Conservation (phyloP, 169 alveolate species). For the Theileria equi region DNA sequence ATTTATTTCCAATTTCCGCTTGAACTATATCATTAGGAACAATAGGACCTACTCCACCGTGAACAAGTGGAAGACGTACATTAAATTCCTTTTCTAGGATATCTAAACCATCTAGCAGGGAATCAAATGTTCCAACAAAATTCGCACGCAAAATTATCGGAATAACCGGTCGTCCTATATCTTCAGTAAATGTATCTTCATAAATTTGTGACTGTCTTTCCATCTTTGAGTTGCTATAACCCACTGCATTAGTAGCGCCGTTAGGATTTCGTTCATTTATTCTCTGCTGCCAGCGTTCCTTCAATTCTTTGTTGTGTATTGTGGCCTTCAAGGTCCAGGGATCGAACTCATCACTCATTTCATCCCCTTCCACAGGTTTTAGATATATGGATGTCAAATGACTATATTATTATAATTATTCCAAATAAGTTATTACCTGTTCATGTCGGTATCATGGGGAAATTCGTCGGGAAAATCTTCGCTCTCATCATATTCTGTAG, state of each 20-base stretch:
- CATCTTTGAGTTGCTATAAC: slow-evolving; percentile 1
- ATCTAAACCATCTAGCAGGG: slow-evolving; percentile 77
- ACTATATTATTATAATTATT: not conserved
- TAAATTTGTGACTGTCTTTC: not conserved
- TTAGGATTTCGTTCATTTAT: slow-evolving; percentile 43
- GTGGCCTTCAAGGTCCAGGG: slow-evolving; percentile 66
- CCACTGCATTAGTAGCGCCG: slow-evolving; percentile 46
- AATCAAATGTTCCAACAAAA: slow-evolving; percentile 77
- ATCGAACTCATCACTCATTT: too few species aligned
- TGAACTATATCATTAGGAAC: slow-evolving; percentile 81
- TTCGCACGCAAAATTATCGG: slow-evolving; percentile 74
- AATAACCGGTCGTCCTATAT: slow-evolving; percentile 61
- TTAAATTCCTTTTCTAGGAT: slow-evolving; percentile 54
- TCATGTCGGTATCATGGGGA: not conserved
- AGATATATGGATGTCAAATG: slow-evolving; percentile 10
- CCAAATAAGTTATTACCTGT: not conserved
- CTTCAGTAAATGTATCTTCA: slow-evolving; percentile 42
- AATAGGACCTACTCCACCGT: slow-evolving; percentile 85
- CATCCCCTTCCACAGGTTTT: slow-evolving; percentile 25
- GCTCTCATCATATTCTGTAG: not conserved
- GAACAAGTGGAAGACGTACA: slow-evolving; percentile 79
- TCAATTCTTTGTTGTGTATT: slow-evolving; percentile 66
- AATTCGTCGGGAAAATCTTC: not conserved
- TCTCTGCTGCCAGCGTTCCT: slow-evolving; percentile 67
- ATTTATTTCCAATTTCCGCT: slow-evolving; percentile 81